Percentiles rank a stretch among this genome's conserved stretches.
These are phyloP conservation scores for Anethum foeniculum DNA, from an alignment of 140 eudicot species.

Conservation along the genomic window DNA sequence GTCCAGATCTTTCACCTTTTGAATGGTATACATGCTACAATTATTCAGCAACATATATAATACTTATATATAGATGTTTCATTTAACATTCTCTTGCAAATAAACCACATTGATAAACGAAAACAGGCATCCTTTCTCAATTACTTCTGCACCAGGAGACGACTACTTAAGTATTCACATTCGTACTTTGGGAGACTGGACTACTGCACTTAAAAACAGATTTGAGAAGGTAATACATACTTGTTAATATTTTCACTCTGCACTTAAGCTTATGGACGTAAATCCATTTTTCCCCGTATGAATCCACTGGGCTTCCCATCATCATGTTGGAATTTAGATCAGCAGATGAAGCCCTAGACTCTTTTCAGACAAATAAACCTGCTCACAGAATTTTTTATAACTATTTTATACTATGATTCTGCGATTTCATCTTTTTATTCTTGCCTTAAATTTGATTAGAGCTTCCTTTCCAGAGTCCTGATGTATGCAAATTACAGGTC, in stretches of 20 bases:
- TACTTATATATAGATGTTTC: neutral
- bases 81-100: neutral
- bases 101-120: neutral
- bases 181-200: conserved; percentile 94
- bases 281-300: neutral
- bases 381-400: neutral
- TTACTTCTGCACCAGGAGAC: conserved; percentile 90
- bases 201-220: conserved; percentile 56
- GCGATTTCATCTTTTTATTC: neutral
- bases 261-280: neutral
- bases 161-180: conserved; percentile 79
- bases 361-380: neutral
- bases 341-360: neutral
- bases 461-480: conserved; percentile 20
- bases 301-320: neutral
- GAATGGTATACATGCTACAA: conserved; percentile 52
- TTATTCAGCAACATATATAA: neutral
- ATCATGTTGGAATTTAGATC: neutral
- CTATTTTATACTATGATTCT: neutral
- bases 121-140: conserved; percentile 90
- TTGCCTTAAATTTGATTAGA: neutral
- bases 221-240: conserved; percentile 51
- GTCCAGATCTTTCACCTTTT: conserved; percentile 69
- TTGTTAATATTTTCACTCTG: neutral
- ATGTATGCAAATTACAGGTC: conserved; percentile 46